These are phyloP conservation scores for Termitomyces sp. DNA, from an alignment of 768 basidiomycete genomes.

Conservation along the genomic window DNA sequence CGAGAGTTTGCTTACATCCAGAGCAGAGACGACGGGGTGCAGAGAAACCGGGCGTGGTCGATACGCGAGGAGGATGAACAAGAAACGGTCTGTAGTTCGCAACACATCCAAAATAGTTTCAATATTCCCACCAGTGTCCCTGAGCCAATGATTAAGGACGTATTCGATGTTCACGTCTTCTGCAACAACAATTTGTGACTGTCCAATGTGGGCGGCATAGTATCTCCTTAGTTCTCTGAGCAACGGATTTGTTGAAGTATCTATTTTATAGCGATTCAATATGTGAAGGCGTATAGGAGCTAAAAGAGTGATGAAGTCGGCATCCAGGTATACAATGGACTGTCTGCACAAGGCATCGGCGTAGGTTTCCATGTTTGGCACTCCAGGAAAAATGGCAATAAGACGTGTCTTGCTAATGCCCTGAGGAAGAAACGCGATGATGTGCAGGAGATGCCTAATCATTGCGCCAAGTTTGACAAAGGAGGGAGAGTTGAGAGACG, in stretches of 20 bases:
- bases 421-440: constrained; percentile 3
- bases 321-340: constrained; percentile 7
- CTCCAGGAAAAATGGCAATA: neutral
- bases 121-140: neutral
- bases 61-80: neutral
- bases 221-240: neutral
- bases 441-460: neutral
- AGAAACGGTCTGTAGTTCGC: neutral
- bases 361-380: neutral
- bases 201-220: neutral
- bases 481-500: neutral
- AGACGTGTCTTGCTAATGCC: neutral
- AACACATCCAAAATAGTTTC: too few species aligned
- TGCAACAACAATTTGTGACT: neutral
- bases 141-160: constrained; percentile 1
- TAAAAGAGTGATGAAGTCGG: constrained; percentile 10
- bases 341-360: constrained; percentile 6
- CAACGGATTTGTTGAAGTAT: neutral
- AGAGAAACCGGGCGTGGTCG: neutral
- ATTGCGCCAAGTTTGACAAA: neutral
- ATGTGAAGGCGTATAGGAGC: constrained; percentile 13
- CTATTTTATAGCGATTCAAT: neutral
- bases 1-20: neutral
- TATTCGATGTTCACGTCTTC: constrained; percentile 9
- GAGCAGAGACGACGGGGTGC: neutral